These are phyloP conservation scores for Rutstroemia sp. DNA, from an alignment of 2,329 filamentous ascomycete species.

Conservation along the genomic window DNA sequence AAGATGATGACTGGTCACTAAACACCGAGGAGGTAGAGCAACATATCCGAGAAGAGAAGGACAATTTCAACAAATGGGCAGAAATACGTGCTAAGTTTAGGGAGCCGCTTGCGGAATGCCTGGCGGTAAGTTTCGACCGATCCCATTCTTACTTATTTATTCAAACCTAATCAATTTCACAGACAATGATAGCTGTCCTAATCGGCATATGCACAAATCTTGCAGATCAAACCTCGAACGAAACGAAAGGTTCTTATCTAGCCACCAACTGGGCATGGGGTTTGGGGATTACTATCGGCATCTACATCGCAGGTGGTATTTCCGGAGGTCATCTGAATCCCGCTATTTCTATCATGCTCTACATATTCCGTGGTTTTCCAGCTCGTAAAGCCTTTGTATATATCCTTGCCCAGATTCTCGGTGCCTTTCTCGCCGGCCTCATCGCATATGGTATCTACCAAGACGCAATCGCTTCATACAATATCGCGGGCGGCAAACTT, in stretches of 20 bases:
- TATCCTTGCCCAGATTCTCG: conserved; percentile 43
- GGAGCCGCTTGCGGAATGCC: conserved; percentile 43
- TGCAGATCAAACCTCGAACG: conserved; percentile 28
- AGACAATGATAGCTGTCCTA: conserved; percentile 22
- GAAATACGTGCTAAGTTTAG: conserved; percentile 41
- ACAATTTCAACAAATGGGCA: conserved; percentile 30
- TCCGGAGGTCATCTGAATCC: conserved; percentile 41
- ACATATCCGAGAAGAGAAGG: conserved; percentile 9
- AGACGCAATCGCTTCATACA: conserved; percentile 10
- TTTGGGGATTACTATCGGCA: conserved; percentile 43
- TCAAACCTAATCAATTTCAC: not conserved
- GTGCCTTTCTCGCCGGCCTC: conserved; percentile 41
- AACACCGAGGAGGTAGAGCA: conserved; percentile 15
- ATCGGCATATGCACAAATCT: conserved; percentile 43
- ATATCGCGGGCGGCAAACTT: not conserved
- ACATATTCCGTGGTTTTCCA: conserved; percentile 44
- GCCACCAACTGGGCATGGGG: conserved; percentile 44
- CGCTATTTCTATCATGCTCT: conserved; percentile 36
- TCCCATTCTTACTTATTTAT: not conserved
- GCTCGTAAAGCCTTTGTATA: conserved; percentile 43
- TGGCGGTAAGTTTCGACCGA: conserved; percentile 30
- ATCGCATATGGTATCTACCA: conserved; percentile 34
- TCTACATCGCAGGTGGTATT: conserved; percentile 40
- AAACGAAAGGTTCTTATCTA: conserved; percentile 34
- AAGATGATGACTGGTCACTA: conserved; percentile 7